A percentile compares a stretch with the other conserved stretches of the same genome.
These are phyloP conservation scores for Angomonas deanei DNA, from an alignment of 208 protist species.

Conservation along the genomic window DNA sequence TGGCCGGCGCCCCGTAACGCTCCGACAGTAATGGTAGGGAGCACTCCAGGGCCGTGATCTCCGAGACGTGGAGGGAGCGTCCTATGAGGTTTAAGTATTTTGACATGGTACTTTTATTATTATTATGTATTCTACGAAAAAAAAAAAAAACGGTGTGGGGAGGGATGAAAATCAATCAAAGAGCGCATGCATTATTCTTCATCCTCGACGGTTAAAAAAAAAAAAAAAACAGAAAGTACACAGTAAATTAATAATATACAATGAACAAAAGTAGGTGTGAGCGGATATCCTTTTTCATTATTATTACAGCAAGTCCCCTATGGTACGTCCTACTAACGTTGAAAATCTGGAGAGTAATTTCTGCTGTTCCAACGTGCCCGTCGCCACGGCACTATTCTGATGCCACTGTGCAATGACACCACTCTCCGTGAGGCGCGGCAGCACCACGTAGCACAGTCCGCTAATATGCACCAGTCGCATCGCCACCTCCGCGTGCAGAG, in stretches of 20 bases:
- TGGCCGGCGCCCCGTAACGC: constrained; percentile 38
- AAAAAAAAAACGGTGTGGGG: not conserved
- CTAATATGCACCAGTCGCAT: constrained; percentile 63
- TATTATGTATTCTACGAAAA: constrained; percentile 1
- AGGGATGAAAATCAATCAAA: not conserved
- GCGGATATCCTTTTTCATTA: not conserved
- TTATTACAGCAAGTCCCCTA: not conserved
- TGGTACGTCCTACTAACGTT: not conserved
- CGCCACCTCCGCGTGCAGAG: too few relatives aligned
- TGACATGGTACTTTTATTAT: constrained; percentile 27
- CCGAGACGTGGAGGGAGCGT: constrained; percentile 41
- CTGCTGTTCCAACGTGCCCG: constrained; percentile 49
- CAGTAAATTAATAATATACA: not conserved
- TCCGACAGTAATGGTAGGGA: constrained; percentile 71
- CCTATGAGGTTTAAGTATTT: constrained; percentile 62
- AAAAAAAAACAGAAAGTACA: not conserved
- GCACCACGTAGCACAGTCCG: constrained; percentile 61
- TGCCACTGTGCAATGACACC: constrained; percentile 64
- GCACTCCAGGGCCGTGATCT: constrained; percentile 70
- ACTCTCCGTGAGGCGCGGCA: constrained; percentile 14
- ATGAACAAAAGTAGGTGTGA: not conserved
- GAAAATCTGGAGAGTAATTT: constrained; percentile 40
- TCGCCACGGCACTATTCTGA: constrained; percentile 54
- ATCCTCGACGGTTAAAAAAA: not conserved
- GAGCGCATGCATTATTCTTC: not conserved